These are phyloP conservation scores for Monosporascus sp. DNA, from an alignment of 2,329 filamentous ascomycete genomes.

Conservation along the genomic window DNA sequence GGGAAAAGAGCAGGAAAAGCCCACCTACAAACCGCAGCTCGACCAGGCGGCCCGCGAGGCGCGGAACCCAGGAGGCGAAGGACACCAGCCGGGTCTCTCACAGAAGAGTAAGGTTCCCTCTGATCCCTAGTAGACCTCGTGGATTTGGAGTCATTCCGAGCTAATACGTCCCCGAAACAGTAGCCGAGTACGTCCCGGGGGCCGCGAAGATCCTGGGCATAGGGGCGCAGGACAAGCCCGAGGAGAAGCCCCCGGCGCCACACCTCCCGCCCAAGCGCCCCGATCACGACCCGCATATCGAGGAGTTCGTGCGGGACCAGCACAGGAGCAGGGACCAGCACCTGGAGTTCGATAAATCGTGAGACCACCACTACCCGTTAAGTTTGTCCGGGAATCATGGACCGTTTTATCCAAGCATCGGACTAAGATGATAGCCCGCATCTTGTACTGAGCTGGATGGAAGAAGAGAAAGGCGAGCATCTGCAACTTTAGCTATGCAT, in stretches of 20 bases:
- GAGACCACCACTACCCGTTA: too few species aligned
- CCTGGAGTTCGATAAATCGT: background rate
- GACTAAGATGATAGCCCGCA: too few species aligned
- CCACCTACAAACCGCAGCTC: slow-evolving; percentile 39
- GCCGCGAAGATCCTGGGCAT: slow-evolving; percentile 36
- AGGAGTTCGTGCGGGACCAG: slow-evolving; percentile 49
- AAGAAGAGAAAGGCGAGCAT: too few species aligned
- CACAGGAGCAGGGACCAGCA: slow-evolving; percentile 40
- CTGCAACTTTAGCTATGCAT: too few species aligned
- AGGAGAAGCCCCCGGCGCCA: slow-evolving; percentile 7
- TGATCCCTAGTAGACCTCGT: background rate
- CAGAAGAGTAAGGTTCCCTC: slow-evolving; percentile 34
- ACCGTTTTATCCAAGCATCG: too few species aligned
- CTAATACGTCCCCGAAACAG: slow-evolving; percentile 15
- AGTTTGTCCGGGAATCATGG: too few species aligned
- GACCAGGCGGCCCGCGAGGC: slow-evolving; percentile 36
- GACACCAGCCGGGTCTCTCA: slow-evolving; percentile 30
- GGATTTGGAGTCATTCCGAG: background rate
- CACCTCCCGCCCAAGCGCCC: slow-evolving; percentile 35
- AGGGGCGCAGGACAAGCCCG: slow-evolving; percentile 22
- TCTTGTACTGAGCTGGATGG: too few species aligned
- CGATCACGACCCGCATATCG: slow-evolving; percentile 42
- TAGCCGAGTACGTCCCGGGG: slow-evolving; percentile 39
- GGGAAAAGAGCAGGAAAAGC: slow-evolving; percentile 9
- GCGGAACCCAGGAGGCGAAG: slow-evolving; percentile 20